Evolutionary conservation across 306 rosid species (phyloP).

Genomic region (Morella rubra): DNA sequence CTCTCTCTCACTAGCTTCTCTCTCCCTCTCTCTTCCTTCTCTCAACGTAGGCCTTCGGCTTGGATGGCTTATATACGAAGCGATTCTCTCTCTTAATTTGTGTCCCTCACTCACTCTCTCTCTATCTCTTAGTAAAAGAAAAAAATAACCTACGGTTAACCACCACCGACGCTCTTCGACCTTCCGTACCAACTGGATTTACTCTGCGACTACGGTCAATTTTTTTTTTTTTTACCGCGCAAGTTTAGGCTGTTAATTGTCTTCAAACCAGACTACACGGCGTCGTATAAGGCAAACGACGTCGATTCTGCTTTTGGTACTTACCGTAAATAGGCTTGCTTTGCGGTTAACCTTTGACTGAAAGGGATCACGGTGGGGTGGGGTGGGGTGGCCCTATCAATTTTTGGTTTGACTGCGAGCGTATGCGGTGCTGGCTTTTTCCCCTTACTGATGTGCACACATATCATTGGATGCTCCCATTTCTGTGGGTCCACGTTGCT

Average conservation of each 20-base stretch:
- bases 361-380: slow-evolving; percentile 12
- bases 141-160: slow-evolving; percentile 46
- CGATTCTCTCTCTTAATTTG: slow-evolving; percentile 21
- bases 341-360: too few species aligned
- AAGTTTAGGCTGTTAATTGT: background rate
- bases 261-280: background rate
- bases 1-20: slow-evolving; percentile 1
- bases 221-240: slow-evolving; percentile 8
- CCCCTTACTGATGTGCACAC: too few species aligned
- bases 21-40: slow-evolving; percentile 13
- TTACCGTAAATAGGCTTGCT: too few species aligned
- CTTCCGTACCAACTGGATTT: slow-evolving; percentile 34
- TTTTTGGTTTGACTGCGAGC: slow-evolving; percentile 52
- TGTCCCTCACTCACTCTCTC: background rate
- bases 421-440: slow-evolving; percentile 12
- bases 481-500: background rate
- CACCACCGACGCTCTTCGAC: slow-evolving; percentile 56
- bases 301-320: too few species aligned
- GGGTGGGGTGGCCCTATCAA: slow-evolving; percentile 23
- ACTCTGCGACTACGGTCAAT: slow-evolving; percentile 29
- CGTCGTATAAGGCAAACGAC: background rate
- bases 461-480: background rate
- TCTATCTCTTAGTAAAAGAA: too few species aligned
- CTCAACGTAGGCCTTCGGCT: slow-evolving; percentile 30
- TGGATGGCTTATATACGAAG: slow-evolving; percentile 69